Evolutionary conservation across 2,329 filamentous ascomycete genomes (phyloP), one percentile per base, ranked within the genome.

Genomic region (Fusarium torreyae): DNA sequence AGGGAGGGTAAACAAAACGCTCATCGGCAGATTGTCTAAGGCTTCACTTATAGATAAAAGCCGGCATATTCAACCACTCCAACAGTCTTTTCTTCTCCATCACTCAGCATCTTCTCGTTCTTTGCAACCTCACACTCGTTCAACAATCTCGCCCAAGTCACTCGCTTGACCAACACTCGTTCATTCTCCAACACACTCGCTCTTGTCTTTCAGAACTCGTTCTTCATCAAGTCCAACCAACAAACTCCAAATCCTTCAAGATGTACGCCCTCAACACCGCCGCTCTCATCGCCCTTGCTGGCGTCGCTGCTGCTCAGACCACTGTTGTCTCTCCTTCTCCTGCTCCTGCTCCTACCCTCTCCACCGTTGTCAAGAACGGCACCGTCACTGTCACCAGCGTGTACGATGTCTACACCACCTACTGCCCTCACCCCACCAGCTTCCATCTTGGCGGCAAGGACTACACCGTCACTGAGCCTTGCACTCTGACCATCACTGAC

Each of bases 401-500:
- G 50, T 79, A 81, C 67, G 62, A 71, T 44, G 64, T 58, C 38
- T 81, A 78, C 74, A 78, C 77, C 45, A 83, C 82, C 38, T 81
- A 76, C 70, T 86, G 83, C 78, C 75, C 80, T 7, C 74, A 82
- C 77, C 83, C 87, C 38, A 88, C 87, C 34, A 82, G 81, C 68
- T 71, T 89, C 69, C 85, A 81, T 68, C 79, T 85, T 77, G 83
- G 83, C 74, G 78, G 79, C 74, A 82, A 84, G 76, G 80, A 80
- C 49, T 89, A 86, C 81, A 84, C 85, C 48, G 82, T 88, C 71
- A 85, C 84, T 53, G 80, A 83, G 76, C 83, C 87, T 64, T 79
- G 86, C 71, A 85, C 84, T 57, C 78, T 89, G 68, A 88, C 85
- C 73, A 83, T 90, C 57, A 83, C 81, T 38, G 80, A 87, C 76